Conservation (phyloP, 225 moss, liverwort and hornwort genomes). For the Neckera pumila region DNA sequence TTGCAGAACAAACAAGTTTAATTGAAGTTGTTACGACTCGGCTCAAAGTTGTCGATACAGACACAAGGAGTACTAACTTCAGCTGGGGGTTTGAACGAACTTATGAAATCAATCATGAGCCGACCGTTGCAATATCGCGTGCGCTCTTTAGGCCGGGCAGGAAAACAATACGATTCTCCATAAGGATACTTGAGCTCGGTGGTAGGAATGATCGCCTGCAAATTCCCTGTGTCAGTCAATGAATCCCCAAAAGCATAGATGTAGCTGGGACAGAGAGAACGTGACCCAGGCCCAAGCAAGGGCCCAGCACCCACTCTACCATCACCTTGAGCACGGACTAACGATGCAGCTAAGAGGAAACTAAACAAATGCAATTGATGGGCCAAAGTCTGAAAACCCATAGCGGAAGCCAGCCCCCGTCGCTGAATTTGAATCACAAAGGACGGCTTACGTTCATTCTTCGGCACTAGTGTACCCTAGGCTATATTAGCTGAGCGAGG, state of each 20-base stretch:
- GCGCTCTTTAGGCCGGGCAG: constrained; percentile 22
- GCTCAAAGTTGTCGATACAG: background rate
- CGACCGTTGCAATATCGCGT: constrained; percentile 22
- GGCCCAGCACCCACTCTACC: background rate
- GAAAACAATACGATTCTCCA: constrained; percentile 27
- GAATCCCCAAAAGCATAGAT: constrained; percentile 35
- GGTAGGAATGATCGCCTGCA: background rate
- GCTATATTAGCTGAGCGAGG: background rate
- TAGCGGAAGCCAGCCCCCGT: background rate
- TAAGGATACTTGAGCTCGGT: constrained; percentile 9
- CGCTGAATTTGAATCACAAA: background rate
- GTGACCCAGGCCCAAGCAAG: background rate
- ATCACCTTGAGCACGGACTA: background rate
- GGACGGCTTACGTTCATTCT: background rate
- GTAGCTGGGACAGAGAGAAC: constrained; percentile 15
- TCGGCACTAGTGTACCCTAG: background rate
- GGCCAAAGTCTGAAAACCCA: background rate
- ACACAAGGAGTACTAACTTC: background rate
- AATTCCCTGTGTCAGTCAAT: constrained; percentile 30
- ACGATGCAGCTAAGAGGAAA: background rate
- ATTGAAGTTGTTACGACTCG: background rate
- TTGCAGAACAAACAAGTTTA: background rate
- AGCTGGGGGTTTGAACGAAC: background rate
- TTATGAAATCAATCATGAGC: constrained; percentile 25
- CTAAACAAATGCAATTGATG: background rate